phyloP scores from a whole-genome alignment of 73 alveolate genomes.

The Paramecium sexaurelia region DNA sequence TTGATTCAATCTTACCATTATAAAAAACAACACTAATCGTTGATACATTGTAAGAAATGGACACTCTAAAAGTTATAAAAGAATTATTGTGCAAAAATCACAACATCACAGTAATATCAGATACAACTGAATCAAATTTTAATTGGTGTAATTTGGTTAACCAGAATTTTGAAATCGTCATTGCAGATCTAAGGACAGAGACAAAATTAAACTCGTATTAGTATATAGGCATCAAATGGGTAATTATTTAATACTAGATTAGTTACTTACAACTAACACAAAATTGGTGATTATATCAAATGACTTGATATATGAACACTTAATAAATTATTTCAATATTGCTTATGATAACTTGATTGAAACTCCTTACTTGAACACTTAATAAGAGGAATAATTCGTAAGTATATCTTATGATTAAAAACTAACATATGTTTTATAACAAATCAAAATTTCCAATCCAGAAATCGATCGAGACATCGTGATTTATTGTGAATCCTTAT shows the following conservation, averaged over 20 bases:
- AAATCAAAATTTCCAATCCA: neutral
- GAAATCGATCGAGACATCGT: neutral
- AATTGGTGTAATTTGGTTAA: slow-evolving; percentile 1
- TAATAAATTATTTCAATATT: neutral
- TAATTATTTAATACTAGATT: neutral
- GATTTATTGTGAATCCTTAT: slow-evolving; percentile 14
- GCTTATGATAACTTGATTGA: neutral
- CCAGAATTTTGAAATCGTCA: neutral
- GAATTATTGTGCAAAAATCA: neutral
- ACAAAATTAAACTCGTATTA: neutral
- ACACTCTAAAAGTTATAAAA: neutral
- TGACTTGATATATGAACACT: neutral
- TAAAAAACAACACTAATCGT: neutral
- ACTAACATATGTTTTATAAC: neutral
- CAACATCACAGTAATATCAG: neutral
- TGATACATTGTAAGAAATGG: neutral
- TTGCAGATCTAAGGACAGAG: neutral
- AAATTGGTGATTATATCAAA: neutral
- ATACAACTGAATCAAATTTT: neutral
- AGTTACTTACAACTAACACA: neutral
- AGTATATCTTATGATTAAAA: neutral
- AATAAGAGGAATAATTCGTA: neutral
- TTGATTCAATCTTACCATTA: neutral
- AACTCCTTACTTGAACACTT: neutral
- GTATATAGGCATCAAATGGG: neutral